phyloP scores from a whole-genome alignment of 257 asterid genomes.

The Solanum tarapatanum region DNA sequence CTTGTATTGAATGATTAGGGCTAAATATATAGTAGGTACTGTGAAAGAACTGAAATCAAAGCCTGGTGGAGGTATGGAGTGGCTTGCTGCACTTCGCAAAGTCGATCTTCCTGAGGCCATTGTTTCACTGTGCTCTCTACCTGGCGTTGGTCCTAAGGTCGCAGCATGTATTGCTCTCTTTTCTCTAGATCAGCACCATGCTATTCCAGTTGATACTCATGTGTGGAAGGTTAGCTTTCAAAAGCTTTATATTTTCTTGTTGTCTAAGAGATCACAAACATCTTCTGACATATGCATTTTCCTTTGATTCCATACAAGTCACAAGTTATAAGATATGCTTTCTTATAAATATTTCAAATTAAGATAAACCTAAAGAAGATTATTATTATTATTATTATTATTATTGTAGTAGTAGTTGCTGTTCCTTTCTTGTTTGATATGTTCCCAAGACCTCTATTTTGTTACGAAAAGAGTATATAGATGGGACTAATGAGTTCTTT shows the following conservation, averaged over 20 bases:
- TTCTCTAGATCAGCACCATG: slow-evolving; percentile 89
- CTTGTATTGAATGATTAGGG: slow-evolving; percentile 34
- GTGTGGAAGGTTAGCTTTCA: slow-evolving; percentile 78
- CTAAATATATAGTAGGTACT: slow-evolving; percentile 83
- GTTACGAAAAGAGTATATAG: not conserved
- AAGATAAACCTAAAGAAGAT: not conserved
- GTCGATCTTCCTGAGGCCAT: slow-evolving; percentile 59
- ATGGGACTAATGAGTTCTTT: not conserved
- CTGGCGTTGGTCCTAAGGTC: slow-evolving; percentile 99
- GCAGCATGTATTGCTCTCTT: slow-evolving; percentile 95
- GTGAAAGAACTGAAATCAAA: slow-evolving; percentile 67
- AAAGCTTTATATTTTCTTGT: not conserved
- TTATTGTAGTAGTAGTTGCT: not conserved
- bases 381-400: not conserved
- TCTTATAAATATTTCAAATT: not conserved
- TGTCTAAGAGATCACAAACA: not conserved
- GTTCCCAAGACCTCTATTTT: not conserved
- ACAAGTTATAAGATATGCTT: not conserved
- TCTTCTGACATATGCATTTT: not conserved
- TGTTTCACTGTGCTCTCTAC: slow-evolving; percentile 52
- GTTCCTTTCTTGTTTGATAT: not conserved
- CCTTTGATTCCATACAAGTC: not conserved
- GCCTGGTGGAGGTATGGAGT: slow-evolving; percentile 70
- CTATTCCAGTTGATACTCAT: slow-evolving; percentile 95
- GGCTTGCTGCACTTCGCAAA: slow-evolving; percentile 84